Evolutionary conservation across 495 filamentous ascomycete genomes (phyloP).

Genomic region (Aspergillus asperescens): DNA sequence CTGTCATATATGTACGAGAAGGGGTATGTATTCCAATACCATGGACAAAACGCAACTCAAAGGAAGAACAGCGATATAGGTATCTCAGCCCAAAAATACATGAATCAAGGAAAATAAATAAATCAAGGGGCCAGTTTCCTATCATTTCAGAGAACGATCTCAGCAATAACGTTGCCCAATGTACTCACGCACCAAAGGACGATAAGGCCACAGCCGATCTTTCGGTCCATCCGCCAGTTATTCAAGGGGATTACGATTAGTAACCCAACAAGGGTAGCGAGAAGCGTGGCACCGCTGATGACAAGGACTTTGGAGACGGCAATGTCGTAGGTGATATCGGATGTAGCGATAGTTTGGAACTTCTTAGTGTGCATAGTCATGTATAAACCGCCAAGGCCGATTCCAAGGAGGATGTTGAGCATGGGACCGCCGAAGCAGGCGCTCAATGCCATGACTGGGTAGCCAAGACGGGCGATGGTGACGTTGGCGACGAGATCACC

Average conservation of each 20-base stretch:
- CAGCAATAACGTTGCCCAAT: conserved; percentile 73
- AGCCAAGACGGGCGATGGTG: conserved; percentile 86
- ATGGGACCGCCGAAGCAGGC: conserved; percentile 97
- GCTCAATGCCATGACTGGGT: conserved; percentile 90
- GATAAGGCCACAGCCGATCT: conserved; percentile 77
- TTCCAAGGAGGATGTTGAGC: conserved; percentile 94
- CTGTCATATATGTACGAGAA: not conserved
- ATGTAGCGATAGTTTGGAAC: conserved; percentile 14
- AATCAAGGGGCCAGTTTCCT: not conserved
- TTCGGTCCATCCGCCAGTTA: conserved; percentile 81
- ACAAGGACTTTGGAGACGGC: conserved; percentile 77
- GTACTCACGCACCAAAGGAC: conserved; percentile 85
- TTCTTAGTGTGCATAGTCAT: conserved; percentile 56
- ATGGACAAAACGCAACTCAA: not conserved
- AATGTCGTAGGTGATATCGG: conserved; percentile 62
- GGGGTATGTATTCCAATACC: not conserved
- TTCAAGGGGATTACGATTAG: conserved; percentile 80
- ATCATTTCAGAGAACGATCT: conserved; percentile 43
- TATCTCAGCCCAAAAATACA: not conserved
- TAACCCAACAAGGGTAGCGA: conserved; percentile 73
- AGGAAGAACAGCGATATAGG: not conserved
- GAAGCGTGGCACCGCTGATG: conserved; percentile 71
- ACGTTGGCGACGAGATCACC: conserved; percentile 94
- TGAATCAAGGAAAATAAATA: not conserved
- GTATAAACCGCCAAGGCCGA: conserved; percentile 81